A percentile compares a stretch with the other conserved stretches of the same genome.
phyloP scores from a whole-genome alignment of 257 asterid species.

The Paulownia fortunei region DNA sequence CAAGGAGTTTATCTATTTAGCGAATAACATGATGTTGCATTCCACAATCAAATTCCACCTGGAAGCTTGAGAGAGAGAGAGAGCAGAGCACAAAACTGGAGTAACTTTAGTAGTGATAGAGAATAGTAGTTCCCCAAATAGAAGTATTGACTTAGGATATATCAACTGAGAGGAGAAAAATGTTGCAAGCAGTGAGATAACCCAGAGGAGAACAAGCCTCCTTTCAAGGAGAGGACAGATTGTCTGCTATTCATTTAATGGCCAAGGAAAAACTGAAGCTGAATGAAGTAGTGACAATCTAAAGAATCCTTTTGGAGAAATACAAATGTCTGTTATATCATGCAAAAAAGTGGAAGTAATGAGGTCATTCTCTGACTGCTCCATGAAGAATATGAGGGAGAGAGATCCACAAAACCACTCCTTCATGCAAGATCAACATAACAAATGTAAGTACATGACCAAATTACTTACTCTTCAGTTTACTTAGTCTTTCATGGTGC shows the following conservation, averaged over 20 bases:
- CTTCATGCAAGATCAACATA: neutral
- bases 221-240: neutral
- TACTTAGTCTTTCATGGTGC: neutral
- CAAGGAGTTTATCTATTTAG: neutral
- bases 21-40: neutral
- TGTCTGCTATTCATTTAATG: neutral
- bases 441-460: conserved; percentile 8
- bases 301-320: neutral
- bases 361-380: neutral
- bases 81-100: neutral
- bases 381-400: neutral
- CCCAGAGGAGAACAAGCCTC: neutral
- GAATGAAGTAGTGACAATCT: neutral
- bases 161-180: neutral
- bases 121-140: neutral
- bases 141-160: neutral
- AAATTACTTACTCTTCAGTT: neutral
- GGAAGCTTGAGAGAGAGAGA: neutral
- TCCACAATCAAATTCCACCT: neutral
- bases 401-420: neutral
- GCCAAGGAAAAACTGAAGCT: neutral
- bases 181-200: neutral
- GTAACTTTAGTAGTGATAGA: neutral
- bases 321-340: neutral
- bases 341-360: neutral